Evolutionary conservation across 345 rosid genomes (phyloP).

Genomic region (Arabis hirsuta): DNA sequence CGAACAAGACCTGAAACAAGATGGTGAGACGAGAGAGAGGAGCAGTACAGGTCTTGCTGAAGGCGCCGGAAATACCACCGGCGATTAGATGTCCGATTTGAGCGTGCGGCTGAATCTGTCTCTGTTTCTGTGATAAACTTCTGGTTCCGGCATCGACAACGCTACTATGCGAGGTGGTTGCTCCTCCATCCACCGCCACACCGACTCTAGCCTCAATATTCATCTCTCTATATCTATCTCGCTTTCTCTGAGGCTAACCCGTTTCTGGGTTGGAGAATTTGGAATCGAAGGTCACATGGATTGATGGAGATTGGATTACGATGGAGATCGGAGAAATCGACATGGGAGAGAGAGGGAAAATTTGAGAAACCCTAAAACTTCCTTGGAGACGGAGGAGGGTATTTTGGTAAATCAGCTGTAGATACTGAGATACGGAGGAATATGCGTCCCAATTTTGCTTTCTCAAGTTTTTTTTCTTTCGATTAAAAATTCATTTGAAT

Average conservation of each 20-base stretch:
- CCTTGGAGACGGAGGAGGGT: conserved; percentile 37
- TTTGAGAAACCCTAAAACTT: conserved; percentile 41
- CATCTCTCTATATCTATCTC: conserved; percentile 26
- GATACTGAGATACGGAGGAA: conserved; percentile 30
- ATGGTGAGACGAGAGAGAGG: conserved; percentile 97
- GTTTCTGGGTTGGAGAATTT: conserved; percentile 3
- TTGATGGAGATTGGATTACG: conserved; percentile 26
- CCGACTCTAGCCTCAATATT: conserved; percentile 84
- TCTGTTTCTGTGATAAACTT: conserved; percentile 33
- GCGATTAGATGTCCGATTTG: conserved; percentile 72
- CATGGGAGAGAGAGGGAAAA: conserved; percentile 36
- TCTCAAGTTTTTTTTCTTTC: neutral
- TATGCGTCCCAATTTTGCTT: conserved; percentile 21
- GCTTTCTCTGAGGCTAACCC: conserved; percentile 22
- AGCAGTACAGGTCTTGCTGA: conserved; percentile 97
- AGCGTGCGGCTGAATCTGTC: conserved; percentile 47
- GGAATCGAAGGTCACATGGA: conserved; percentile 34
- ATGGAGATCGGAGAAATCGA: conserved; percentile 39
- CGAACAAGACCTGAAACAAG: conserved; percentile 72
- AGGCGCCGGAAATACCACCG: conserved; percentile 95
- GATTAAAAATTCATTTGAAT: too few relatives aligned
- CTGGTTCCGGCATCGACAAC: conserved; percentile 51
- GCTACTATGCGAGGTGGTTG: conserved; percentile 59
- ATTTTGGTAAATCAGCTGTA: neutral
- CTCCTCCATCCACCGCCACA: conserved; percentile 73